Percentiles rank a stretch among this genome's conserved stretches.
phyloP scores from a whole-genome alignment of 441 rosid genomes.

The Corymbia citriodora region DNA sequence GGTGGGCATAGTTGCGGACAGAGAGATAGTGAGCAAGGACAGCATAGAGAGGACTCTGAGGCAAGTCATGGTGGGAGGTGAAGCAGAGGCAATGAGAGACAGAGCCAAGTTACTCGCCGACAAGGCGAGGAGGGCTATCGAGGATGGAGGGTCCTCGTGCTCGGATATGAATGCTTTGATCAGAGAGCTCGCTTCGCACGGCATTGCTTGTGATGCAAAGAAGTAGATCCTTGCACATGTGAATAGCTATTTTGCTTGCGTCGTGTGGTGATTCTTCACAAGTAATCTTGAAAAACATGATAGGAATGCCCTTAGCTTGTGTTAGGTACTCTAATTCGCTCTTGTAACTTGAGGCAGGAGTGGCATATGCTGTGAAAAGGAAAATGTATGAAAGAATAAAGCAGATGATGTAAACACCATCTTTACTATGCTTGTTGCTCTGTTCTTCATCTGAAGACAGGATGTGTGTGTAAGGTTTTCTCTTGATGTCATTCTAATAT shows the following conservation, averaged over 20 bases:
- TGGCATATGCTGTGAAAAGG: background rate
- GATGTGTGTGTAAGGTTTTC: background rate
- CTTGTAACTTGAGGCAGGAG: background rate
- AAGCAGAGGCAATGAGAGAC: background rate
- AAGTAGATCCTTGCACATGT: background rate
- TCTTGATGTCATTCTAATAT: no score
- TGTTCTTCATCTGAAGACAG: background rate
- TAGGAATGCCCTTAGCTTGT: background rate
- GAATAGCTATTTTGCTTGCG: background rate
- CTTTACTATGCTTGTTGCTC: background rate
- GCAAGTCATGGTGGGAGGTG: background rate
- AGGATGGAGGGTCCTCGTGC: background rate
- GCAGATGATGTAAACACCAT: background rate
- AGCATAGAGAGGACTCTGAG: background rate
- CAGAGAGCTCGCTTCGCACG: background rate
- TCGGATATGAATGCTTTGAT: background rate
- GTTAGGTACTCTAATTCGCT: background rate
- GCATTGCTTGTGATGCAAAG: background rate
- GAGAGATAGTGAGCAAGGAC: background rate
- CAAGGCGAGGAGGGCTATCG: slow-evolving; percentile 4
- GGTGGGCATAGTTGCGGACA: background rate
- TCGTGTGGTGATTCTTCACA: background rate
- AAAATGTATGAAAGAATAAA: background rate
- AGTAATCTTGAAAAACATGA: background rate
- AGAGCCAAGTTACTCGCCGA: background rate